Percentiles rank a stretch among this genome's conserved stretches.
These are phyloP conservation scores for Sicyos edulis DNA, from an alignment of 306 rosid genomes.

Conservation along the genomic window DNA sequence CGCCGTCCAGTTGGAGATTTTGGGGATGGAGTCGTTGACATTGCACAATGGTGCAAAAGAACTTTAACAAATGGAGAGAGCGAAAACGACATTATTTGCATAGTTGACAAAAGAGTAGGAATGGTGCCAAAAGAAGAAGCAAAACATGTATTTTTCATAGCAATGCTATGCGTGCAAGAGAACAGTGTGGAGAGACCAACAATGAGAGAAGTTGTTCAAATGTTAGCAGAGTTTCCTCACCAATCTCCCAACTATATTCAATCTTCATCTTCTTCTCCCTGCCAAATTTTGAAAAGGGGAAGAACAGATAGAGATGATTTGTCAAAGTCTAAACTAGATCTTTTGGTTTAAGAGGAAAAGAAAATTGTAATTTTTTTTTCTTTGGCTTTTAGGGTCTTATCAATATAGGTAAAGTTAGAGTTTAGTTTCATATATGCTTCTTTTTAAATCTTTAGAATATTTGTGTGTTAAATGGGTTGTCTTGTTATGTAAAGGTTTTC, in stretches of 20 bases:
- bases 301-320: constrained; percentile 1
- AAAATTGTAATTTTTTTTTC: background rate
- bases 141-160: constrained; percentile 64
- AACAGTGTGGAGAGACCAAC: constrained; percentile 78
- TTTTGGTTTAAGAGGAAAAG: background rate
- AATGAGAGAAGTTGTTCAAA: constrained; percentile 87
- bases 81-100: constrained; percentile 35
- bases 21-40: constrained; percentile 57
- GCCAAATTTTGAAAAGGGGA: constrained; percentile 20
- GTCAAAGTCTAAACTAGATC: background rate
- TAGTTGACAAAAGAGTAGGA: constrained; percentile 42
- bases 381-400: too few relatives aligned
- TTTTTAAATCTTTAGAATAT: background rate
- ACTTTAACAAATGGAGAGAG: constrained; percentile 35
- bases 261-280: constrained; percentile 32
- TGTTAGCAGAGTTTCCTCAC: constrained; percentile 64
- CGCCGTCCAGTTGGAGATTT: constrained; percentile 72
- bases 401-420: background rate
- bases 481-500: constrained; percentile 15
- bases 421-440: background rate
- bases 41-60: constrained; percentile 69
- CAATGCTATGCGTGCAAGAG: constrained; percentile 59
- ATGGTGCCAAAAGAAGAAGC: constrained; percentile 52
- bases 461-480: constrained; percentile 22
- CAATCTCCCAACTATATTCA: constrained; percentile 20